Evolutionary conservation across 2,329 filamentous ascomycete genomes (phyloP).

Genomic region (Diaporthe citri): DNA sequence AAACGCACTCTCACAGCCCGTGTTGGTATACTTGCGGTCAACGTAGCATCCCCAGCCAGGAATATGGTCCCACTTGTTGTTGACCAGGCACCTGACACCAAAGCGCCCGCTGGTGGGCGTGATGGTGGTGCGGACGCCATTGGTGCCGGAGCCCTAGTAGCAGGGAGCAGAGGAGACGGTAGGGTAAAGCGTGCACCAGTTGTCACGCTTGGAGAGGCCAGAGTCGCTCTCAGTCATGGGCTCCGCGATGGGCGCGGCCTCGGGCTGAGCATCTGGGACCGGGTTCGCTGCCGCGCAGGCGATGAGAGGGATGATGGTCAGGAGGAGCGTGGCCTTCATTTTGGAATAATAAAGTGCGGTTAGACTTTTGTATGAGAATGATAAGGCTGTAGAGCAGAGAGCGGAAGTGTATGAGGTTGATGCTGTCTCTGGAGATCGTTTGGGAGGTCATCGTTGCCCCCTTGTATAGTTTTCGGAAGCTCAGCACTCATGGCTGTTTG

Average conservation of each 20-base stretch:
- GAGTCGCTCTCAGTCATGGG: not conserved
- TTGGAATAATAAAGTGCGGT: not conserved
- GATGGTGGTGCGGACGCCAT: constrained; percentile 15
- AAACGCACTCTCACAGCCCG: constrained; percentile 8
- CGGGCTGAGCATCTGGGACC: not conserved
- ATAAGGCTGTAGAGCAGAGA: not conserved
- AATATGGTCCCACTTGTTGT: constrained; percentile 17
- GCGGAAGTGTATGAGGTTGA: not conserved
- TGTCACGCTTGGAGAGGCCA: constrained; percentile 17
- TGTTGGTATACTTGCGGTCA: constrained; percentile 26
- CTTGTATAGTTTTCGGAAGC: not conserved
- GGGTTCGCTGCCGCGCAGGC: constrained; percentile 7
- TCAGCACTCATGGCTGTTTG: not conserved
- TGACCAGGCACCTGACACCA: constrained; percentile 14
- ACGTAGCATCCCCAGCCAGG: constrained; percentile 19
- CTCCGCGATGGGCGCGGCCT: not conserved
- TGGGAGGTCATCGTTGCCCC: not conserved
- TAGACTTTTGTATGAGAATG: not conserved
- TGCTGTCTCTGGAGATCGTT: not conserved
- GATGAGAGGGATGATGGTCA: not conserved
- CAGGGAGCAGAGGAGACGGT: constrained; percentile 12
- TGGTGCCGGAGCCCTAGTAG: constrained; percentile 9
- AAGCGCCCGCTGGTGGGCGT: constrained; percentile 16
- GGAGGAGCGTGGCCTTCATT: not conserved
- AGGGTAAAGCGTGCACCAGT: constrained; percentile 15